Evolutionary conservation across 345 rosid genomes (phyloP), one percentile per base, ranked within the genome.

Genomic region (Melastoma malabathricum): DNA sequence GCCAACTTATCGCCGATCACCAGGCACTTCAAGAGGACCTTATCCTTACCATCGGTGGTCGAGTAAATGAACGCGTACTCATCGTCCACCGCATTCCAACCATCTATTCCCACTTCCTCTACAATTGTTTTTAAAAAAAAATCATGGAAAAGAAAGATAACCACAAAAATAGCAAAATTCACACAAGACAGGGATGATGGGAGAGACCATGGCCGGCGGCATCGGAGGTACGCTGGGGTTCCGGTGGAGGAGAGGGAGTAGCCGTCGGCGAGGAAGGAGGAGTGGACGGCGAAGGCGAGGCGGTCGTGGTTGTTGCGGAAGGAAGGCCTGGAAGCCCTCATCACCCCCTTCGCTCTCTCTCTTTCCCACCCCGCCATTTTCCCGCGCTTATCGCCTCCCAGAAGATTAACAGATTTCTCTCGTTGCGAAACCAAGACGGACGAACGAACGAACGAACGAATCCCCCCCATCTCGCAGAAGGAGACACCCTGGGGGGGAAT

Each of bases 51-150:
- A 15, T 65, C 78, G 1, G 84, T 83, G 7, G 74, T 76, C 41
- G 41, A 12, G 54, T 83, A 90, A 9, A 90, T 81, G 47, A 90
- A 90, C n/a, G 79, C 86, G 52, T 86, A 90, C 39, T 75, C 80
- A 38, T 70, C 84, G 0, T 76, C 79, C 1, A 69, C 43, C 15
- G 81, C 77, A 54, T 86, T 90, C 98, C 98, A 90, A 0, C 66
- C 66, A 0, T 86, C 96, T 16, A 78, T 66, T 23, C 94, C 94
- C 43, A 83, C 89, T 65, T 80, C 98, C 83, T 58, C 47, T 17
- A 47, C 56, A 54, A 17, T 54, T n/a, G n/a, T n/a, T n/a, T n/a
- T n/a, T n/a, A n/a, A n/a, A n/a, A n/a, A n/a, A n/a, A n/a, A n/a
- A n/a, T n/a, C n/a, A n/a, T n/a, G n/a, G n/a, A n/a, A n/a, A 6